Conservation (phyloP, 1,284 basidiomycete genomes). For the Ustilago bromivora region DNA sequence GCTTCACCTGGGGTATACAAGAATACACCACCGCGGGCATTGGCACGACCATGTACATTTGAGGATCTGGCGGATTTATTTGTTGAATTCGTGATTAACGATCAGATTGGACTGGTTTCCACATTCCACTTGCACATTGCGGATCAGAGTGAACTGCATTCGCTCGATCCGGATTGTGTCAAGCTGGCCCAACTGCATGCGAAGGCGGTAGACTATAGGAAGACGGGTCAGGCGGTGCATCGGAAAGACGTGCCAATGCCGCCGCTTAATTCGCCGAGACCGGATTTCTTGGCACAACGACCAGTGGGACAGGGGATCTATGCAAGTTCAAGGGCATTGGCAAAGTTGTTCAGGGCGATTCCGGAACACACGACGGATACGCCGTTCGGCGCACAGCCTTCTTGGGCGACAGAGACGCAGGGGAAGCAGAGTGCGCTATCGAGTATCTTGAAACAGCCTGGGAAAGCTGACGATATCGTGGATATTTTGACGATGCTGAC, state of each 20-base stretch:
- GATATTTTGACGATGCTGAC: conserved; percentile 18
- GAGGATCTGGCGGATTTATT: conserved; percentile 80
- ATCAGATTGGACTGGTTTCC: conserved; percentile 74
- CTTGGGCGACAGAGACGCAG: conserved; percentile 9
- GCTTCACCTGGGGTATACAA: conserved; percentile 74
- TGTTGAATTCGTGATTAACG: conserved; percentile 75
- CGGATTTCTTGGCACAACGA: conserved; percentile 32
- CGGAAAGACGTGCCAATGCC: conserved; percentile 36
- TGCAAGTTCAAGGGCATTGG: conserved; percentile 24
- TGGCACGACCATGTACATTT: conserved; percentile 75
- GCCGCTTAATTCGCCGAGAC: conserved; percentile 11
- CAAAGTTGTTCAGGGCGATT: conserved; percentile 32
- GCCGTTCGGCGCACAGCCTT: conserved; percentile 18
- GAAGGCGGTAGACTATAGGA: conserved; percentile 73
- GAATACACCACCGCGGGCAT: conserved; percentile 72
- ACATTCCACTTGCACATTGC: conserved; percentile 78
- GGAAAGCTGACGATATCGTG: conserved; percentile 20
- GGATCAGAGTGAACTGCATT: conserved; percentile 75
- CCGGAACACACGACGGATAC: conserved; percentile 33
- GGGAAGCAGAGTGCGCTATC: conserved; percentile 18
- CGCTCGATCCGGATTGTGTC: conserved; percentile 76
- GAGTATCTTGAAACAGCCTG: conserved; percentile 24
- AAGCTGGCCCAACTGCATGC: conserved; percentile 76
- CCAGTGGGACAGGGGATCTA: conserved; percentile 25
- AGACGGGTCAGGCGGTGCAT: conserved; percentile 49